Percentiles rank a stretch among this genome's conserved stretches.
These are phyloP conservation scores for Anisodus tanguticus DNA, from an alignment of 257 asterid genomes.

Conservation along the genomic window DNA sequence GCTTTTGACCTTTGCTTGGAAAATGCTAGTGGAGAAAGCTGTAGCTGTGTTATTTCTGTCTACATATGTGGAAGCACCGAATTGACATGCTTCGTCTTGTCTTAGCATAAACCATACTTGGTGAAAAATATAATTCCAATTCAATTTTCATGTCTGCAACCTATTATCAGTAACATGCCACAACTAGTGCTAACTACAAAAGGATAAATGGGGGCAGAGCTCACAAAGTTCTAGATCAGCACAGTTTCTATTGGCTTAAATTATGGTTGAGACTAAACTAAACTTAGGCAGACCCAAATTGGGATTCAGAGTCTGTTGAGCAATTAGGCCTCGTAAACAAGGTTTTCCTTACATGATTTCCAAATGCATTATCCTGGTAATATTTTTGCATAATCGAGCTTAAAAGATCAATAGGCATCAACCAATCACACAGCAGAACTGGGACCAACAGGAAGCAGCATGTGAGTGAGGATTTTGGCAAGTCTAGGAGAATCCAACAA, in stretches of 20 bases:
- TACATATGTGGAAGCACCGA: neutral
- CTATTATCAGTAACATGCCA: neutral
- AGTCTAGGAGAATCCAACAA: neutral
- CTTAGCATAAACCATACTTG: neutral
- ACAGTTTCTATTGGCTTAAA: neutral
- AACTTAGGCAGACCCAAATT: neutral
- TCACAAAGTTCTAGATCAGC: neutral
- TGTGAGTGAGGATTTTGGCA: neutral
- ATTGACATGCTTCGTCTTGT: neutral
- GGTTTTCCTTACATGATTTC: neutral
- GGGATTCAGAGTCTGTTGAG: neutral
- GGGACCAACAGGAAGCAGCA: neutral
- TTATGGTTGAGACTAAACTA: neutral
- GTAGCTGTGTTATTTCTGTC: neutral
- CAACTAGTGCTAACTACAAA: neutral
- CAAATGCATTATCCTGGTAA: neutral
- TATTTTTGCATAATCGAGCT: neutral
- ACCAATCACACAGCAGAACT: neutral
- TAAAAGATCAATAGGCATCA: neutral
- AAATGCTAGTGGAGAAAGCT: neutral
- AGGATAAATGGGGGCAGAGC: neutral
- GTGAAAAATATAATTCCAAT: neutral
- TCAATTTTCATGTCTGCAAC: neutral
- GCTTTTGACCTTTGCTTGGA: neutral
- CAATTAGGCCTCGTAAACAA: neutral